phyloP scores from a whole-genome alignment of 2,329 filamentous ascomycete species.

The Phyllosticta citribraziliensis region DNA sequence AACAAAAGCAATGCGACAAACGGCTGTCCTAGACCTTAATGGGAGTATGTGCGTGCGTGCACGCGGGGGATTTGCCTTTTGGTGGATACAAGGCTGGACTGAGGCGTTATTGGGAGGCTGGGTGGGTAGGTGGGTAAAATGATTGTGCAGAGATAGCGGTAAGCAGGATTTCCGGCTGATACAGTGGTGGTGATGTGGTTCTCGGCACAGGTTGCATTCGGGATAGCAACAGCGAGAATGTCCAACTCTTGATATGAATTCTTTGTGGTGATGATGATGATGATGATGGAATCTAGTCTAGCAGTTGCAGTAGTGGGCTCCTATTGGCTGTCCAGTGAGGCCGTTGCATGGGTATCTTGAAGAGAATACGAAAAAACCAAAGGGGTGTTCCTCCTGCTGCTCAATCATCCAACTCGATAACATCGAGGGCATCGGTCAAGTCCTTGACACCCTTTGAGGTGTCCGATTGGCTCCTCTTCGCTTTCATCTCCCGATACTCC shows the following conservation, averaged over 20 bases:
- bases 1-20: not conserved
- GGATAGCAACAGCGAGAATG: not conserved
- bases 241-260: not conserved
- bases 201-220: not conserved
- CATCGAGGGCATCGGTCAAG: constrained; percentile 9
- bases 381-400: not conserved
- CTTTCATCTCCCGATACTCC: constrained; percentile 48
- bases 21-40: too few relatives aligned
- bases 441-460: not conserved
- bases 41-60: not conserved
- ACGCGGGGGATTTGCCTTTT: not conserved
- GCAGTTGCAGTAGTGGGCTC: not conserved
- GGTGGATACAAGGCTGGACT: not conserved
- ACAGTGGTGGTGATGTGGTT: not conserved
- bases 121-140: not conserved
- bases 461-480: not conserved
- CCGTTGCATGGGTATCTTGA: not conserved
- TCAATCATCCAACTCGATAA: constrained; percentile 10
- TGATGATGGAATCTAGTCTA: not conserved
- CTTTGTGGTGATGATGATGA: not conserved
- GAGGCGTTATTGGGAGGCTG: not conserved
- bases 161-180: not conserved
- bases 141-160: not conserved
- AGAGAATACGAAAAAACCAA: not conserved
- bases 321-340: not conserved